Base-by-base conservation (phyloP, 2,329 filamentous ascomycete genomes). In the Colletotrichum gigasporum region DNA sequence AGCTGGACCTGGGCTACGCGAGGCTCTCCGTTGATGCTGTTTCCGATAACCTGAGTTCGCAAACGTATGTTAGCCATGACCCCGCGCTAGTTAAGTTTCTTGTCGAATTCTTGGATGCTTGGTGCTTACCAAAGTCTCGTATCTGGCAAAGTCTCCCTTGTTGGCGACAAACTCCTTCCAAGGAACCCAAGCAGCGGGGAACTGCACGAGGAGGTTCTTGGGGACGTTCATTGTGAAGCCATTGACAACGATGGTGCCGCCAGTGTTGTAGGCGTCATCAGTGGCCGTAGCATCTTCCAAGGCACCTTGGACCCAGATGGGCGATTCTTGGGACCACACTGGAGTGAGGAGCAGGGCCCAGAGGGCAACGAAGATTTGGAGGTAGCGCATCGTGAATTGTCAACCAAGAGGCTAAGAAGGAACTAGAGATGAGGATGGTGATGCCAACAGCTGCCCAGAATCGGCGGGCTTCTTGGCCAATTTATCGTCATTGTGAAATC, bases 151-250 rank as follows among this genome's bases (percentile, higher is more conserved):
- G 3, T 72, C 68, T 11, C 70, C 69, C 53, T 74, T 72, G 47
- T 68, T 70, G 5, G 68, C 70, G 7, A 73, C 74, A 34, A 79
- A 78, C 14, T 78, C 73, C 60, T 73, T 77, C 72, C 73, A 84
- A 0, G 81, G 80, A 24, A 83, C 75, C 67, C 76, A 82, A 11
- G 78, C 76, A 3, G 78, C 79, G 0, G 82, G 82, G 39, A 85
- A 84, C 51, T 83, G 78, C 3, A 83, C 80, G 8, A 83, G 76
- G 22, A 84, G 66, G 63, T 85, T 85, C 70, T 83, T 77, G 3
- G 83, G 83, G 2, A 85, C 80, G 9, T 71, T 75, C 45, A 85
- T 78, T 14, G 68, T 73, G 67, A 78, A 82, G 0, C 80, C 80
- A 47, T 81, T 82, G 51, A 85, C 78, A 0, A 71, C 70, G 14